A percentile compares a stretch with the other conserved stretches of the same genome.
Conservation (phyloP, 202 grass and related monocot species). For the Bolboschoenoplectus hybrid region DNA sequence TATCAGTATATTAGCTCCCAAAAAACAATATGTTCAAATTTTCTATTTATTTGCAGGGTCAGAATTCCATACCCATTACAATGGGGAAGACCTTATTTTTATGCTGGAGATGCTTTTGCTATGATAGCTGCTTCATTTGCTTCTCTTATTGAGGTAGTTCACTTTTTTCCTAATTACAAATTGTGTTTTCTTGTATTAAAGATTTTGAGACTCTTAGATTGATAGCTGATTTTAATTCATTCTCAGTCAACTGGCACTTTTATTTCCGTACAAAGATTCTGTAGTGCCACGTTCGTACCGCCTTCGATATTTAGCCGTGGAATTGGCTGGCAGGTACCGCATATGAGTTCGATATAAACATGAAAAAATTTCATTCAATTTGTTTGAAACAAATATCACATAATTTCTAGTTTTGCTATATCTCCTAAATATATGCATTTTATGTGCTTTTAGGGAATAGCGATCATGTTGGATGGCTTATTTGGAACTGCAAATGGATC, state of each 20-base stretch:
- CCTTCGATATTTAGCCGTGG: conserved; percentile 84
- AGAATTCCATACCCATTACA: conserved; percentile 97
- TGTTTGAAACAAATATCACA: neutral
- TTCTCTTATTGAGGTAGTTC: conserved; percentile 75
- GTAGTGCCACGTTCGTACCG: conserved; percentile 73
- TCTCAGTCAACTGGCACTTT: conserved; percentile 90
- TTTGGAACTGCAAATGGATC: conserved; percentile 84
- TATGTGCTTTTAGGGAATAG: conserved; percentile 67
- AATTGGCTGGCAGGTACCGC: conserved; percentile 83
- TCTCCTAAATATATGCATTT: conserved; percentile 30
- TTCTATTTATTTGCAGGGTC: conserved; percentile 56
- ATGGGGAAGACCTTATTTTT: conserved; percentile 87
- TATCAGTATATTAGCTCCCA: too few species aligned
- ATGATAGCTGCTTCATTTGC: conserved; percentile 94
- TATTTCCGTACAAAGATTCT: conserved; percentile 65
- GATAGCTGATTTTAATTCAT: conserved; percentile 17
- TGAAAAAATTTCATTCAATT: neutral
- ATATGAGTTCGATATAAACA: neutral
- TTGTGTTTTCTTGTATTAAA: neutral
- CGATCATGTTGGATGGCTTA: conserved; percentile 77
- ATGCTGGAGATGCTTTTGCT: conserved; percentile 71
- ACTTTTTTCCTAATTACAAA: neutral
- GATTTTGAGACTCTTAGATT: neutral
- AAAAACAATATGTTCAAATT: conserved; percentile 9
- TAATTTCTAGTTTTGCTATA: neutral